phyloP scores from a whole-genome alignment of 345 rosid genomes.

The Durio zibethinus region DNA sequence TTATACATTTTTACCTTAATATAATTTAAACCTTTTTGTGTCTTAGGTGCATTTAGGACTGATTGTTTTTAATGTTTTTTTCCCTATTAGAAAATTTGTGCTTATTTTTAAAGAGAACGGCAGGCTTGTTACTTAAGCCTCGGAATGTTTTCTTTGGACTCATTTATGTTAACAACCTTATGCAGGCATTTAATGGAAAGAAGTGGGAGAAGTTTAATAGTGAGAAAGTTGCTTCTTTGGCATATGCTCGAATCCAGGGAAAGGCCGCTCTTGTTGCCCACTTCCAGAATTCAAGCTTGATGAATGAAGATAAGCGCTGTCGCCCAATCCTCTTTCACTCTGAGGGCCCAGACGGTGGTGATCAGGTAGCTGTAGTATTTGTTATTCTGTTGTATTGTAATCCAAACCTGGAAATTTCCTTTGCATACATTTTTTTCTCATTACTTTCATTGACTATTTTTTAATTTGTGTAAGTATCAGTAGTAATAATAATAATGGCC shows the following conservation, averaged over 20 bases:
- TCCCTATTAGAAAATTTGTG: not conserved
- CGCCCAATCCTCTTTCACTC: slow-evolving; percentile 69
- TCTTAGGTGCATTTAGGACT: not conserved
- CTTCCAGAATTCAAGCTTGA: slow-evolving; percentile 84
- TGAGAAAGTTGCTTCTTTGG: slow-evolving; percentile 85
- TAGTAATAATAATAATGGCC: not conserved
- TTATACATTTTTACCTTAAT: slow-evolving; percentile 3
- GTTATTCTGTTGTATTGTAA: not conserved
- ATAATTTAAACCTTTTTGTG: not conserved
- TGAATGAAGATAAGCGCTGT: slow-evolving; percentile 90
- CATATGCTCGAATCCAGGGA: slow-evolving; percentile 84
- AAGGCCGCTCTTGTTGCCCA: slow-evolving; percentile 74
- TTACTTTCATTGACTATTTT: not conserved
- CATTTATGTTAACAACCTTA: not conserved
- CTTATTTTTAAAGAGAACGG: not conserved
- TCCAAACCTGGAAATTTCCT: not conserved
- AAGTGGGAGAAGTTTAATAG: slow-evolving; percentile 93
- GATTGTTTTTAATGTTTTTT: not conserved
- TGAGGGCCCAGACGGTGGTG: slow-evolving; percentile 32
- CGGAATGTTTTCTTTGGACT: slow-evolving; percentile 5
- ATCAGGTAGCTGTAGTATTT: slow-evolving; percentile 32
- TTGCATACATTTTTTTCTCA: not conserved
- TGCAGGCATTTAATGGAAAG: slow-evolving; percentile 82
- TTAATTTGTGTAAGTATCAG: not conserved
- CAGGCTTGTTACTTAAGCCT: not conserved